Evolutionary conservation across 2,329 filamentous ascomycete genomes (phyloP), one percentile per base, ranked within the genome.

Genomic region (Fusarium nisikadoi): DNA sequence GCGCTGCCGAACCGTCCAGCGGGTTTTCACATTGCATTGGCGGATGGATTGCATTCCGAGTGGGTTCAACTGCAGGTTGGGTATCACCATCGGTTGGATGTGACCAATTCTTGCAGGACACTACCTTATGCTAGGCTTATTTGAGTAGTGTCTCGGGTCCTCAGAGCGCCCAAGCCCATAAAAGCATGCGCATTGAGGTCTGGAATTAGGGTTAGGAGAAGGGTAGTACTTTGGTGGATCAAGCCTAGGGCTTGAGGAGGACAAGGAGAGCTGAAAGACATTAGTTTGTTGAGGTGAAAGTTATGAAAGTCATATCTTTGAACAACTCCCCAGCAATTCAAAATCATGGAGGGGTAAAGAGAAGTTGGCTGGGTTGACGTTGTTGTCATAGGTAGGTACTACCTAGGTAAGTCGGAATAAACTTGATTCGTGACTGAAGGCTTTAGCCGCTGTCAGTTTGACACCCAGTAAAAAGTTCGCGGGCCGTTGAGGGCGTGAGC

Each of bases 1-100:
- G 58, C 47, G 54, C 39, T 72, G 50, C 70, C 58, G 70, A 73
- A 73, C 66, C 62, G 56, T 62, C 55, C 55, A 64, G 69, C 62
- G 70, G 70, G 70, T 64, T 73, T 66, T 63, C 41, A 46, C 57
- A 70, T 73, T 41, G 47, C 55, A 72, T 72, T 71, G 67, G 62
- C 56, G 59, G 53, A 38, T 67, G 63, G 49, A 66, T 45, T 57
- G 58, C 69, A 46, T 61, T 63, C 65, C 62, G 27, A 33, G 66
- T 73, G 70, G 70, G 46, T 62, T 62, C 58, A 56, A 55, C 62
- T 71, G 70, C 67, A 73, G 63, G 55, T 65, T 67, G 50, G 56
- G 59, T 39, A 58, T 71, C 67, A 33, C 47, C 62, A 73, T 68
- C 67, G 55, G 71, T 74, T 74, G 70, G 70, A 56, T 61, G 55